Base-by-base conservation (phyloP, 1,284 basidiomycete species). In the Xerocomus amazonicus region DNA sequence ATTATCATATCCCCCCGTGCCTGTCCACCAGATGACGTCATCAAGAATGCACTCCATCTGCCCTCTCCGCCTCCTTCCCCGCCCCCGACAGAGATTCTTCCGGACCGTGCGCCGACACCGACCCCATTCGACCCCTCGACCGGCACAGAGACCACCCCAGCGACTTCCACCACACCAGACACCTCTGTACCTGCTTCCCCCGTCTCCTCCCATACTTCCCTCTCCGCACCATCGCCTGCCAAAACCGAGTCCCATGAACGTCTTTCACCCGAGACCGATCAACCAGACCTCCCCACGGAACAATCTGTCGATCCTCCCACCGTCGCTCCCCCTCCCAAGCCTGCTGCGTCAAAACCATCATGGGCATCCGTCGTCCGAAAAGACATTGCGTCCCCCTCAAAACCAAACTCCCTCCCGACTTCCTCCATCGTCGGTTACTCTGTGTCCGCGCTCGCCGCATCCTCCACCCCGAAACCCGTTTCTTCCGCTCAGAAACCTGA, bases 281-380 rank as follows among this genome's bases (percentile, higher is more conserved):
- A 10, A 33, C 12, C 14, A 39, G 51, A 19, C 35, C 32, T 13
- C 14, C 46, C n/a, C 0, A 3, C n/a, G 9, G 43, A 19, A 50
- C 48, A 26, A n/a, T n/a, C n/a, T n/a, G n/a, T n/a, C n/a, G n/a
- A n/a, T n/a, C 37, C 36, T 8, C 28, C 38, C 3, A 8, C 35
- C 1, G 2, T 36, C 3, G 51, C 52, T 2, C 51, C 50, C 7
- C 51, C 66, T 9, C 47, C 63, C 10, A 51, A 65, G 26, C 57
- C 71, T 28, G 44, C 64, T 26, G 50, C 65, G 9, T 60, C 72
- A 29, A 57, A 71, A 38, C n/a, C n/a, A n/a, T 87, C 84, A 4
- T 93, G 87, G 86, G 88, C 90, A 0, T 86, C 87, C 2, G 79
- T 92, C 23, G 73, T 92, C 33, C 77, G 75, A 38, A 63, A 72